Percentiles rank a stretch among this genome's conserved stretches.
Conservation (phyloP, 2,329 filamentous ascomycete genomes). For the Hymenoscyphus repandus region DNA sequence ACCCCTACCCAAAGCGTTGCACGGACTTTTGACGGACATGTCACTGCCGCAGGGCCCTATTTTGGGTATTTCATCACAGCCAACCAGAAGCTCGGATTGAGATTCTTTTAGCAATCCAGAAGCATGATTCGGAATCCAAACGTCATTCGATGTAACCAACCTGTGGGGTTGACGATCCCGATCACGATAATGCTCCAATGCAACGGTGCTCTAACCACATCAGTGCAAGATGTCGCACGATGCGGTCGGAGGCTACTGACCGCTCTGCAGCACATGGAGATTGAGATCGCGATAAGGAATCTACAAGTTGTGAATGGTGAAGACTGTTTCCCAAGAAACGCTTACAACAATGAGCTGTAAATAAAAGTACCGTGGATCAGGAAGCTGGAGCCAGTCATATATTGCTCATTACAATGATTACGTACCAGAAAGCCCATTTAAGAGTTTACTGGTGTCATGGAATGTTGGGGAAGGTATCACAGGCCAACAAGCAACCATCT, state of each 20-base stretch:
- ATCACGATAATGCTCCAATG: not conserved
- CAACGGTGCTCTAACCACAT: not conserved
- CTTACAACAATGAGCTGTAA: not conserved
- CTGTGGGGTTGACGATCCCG: slow-evolving; percentile 20
- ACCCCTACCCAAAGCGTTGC: not conserved
- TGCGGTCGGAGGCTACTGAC: not conserved
- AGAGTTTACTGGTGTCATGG: slow-evolving; percentile 27
- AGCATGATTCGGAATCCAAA: slow-evolving; percentile 3
- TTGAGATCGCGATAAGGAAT: slow-evolving; percentile 6
- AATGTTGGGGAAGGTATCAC: slow-evolving; percentile 6
- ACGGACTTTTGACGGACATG: not conserved
- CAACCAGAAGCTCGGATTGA: slow-evolving; percentile 7
- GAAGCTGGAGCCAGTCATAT: slow-evolving; percentile 7
- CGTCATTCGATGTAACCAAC: slow-evolving; percentile 8
- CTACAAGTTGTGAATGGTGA: slow-evolving; percentile 3
- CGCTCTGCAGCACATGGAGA: not conserved
- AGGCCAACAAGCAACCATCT: not conserved
- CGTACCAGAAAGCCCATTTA: slow-evolving; percentile 21
- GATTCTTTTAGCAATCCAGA: slow-evolving; percentile 23
- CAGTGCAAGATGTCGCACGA: not conserved
- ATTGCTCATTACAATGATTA: slow-evolving; percentile 16
- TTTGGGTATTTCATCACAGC: not conserved
- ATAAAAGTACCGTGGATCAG: not conserved
- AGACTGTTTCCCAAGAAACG: not conserved
- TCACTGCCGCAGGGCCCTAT: not conserved